Base-by-base conservation (phyloP, 441 rosid species). In the Jatropha podagrica region DNA sequence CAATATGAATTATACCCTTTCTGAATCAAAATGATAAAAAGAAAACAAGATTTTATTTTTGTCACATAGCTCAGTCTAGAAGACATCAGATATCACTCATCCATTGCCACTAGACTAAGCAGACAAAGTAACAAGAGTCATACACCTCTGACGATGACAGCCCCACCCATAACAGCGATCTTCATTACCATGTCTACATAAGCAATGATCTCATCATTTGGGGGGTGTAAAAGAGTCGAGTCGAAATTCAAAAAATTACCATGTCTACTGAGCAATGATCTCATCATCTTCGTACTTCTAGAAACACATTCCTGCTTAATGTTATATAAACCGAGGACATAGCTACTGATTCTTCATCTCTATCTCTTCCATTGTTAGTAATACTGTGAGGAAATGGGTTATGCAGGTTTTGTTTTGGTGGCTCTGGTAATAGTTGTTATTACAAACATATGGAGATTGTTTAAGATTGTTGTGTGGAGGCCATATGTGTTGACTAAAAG, bases 401-500 rank as follows among this genome's bases (percentile, higher is more conserved):
- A 63, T 74, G 62, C 64, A 40, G 46, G 41, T 27, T 18, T 55
- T 3, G 13, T 74, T 23, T 8, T 76, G 13, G 68, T 54, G 1
- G 69, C 62, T 70, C 11, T 73, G 65, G 12, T 11, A 11, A 26
- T 11, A 12, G 40, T 73, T 42, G 18, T 82, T 76, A 7, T 71
- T 18, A 23, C 69, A 9, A 76, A 69, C 44, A 55, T 77, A 42
- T 66, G 73, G 66, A 63, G 69, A 65, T 56, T 60, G 23, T 46
- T 72, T 0, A 48, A 49, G 73, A 23, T 68, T 56, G 61, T 76
- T 7, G 13, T 81, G 3, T 77, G 86, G 86, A 77, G 89, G 73
- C 86, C 87, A 8, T 74, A 79, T 59, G 70, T 40, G 26, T 26
- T 84, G 73, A 82, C 84, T 1, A 73, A 64, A 54, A 5, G 27